phyloP scores from a whole-genome alignment of 2,329 filamentous ascomycete species.

The Colletotrichum orchidophilum region DNA sequence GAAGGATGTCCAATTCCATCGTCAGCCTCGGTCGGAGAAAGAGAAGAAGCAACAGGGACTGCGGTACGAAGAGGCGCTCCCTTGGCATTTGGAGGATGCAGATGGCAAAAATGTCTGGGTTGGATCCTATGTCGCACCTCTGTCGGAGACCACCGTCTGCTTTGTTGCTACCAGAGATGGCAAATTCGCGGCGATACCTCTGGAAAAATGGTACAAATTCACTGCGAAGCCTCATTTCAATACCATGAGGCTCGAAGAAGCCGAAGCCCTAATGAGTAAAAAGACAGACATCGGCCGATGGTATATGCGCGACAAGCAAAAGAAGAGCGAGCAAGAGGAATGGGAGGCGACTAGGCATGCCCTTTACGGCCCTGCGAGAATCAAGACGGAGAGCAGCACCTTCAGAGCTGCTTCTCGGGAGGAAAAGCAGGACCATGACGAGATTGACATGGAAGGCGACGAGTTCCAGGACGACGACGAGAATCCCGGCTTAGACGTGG shows the following conservation, averaged over 20 bases:
- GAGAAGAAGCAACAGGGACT: conserved; percentile 77
- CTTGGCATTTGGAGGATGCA: conserved; percentile 97
- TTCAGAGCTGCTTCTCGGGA: conserved; percentile 68
- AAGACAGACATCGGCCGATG: conserved; percentile 82
- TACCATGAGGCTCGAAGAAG: conserved; percentile 82
- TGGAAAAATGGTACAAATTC: conserved; percentile 97
- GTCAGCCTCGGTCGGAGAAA: conserved; percentile 81
- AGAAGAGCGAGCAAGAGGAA: conserved; percentile 64
- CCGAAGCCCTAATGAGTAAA: conserved; percentile 83
- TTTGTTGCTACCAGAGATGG: conserved; percentile 72
- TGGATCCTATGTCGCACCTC: conserved; percentile 86
- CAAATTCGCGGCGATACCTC: conserved; percentile 84
- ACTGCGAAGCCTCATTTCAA: conserved; percentile 82
- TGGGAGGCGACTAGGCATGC: conserved; percentile 67
- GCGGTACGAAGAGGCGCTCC: conserved; percentile 93
- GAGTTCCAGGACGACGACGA: conserved; percentile 93
- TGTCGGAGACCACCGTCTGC: conserved; percentile 87
- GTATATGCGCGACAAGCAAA: conserved; percentile 76
- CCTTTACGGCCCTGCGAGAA: conserved; percentile 62
- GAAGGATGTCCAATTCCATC: conserved; percentile 84
- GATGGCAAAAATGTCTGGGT: conserved; percentile 96
- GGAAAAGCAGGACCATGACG: conserved; percentile 76
- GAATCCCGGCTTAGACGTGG: conserved; percentile 75
- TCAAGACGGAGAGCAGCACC: conserved; percentile 76
- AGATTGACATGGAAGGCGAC: conserved; percentile 73